Evolutionary conservation across 2,329 filamentous ascomycete species (phyloP).

Genomic region (Colletotrichum plurivorum): DNA sequence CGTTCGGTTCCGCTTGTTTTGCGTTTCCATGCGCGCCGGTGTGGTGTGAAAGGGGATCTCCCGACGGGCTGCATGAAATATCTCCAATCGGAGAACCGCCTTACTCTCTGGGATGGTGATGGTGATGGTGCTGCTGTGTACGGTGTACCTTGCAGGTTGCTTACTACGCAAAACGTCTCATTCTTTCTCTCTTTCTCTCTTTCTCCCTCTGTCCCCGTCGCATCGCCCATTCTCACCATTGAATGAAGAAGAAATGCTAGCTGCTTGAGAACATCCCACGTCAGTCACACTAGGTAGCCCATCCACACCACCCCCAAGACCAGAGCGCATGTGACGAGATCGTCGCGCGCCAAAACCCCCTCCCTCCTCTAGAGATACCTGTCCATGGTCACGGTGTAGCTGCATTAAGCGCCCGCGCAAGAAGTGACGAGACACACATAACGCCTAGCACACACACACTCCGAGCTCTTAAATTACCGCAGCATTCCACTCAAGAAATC

Average conservation of each 20-base stretch:
- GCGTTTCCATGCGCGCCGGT: not conserved
- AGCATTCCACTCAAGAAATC: too few species aligned
- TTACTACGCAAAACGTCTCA: not conserved
- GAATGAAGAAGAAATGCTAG: not conserved
- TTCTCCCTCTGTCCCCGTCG: not conserved
- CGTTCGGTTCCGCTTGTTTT: not conserved
- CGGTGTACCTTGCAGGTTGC: too few species aligned
- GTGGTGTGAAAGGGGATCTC: constrained; percentile 17
- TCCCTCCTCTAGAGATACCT: too few species aligned
- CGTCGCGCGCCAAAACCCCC: too few species aligned
- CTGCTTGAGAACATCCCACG: not conserved
- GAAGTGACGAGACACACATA: too few species aligned
- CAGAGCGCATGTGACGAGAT: not conserved
- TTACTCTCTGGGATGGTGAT: not conserved
- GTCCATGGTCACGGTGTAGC: too few species aligned
- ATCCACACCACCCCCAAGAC: not conserved
- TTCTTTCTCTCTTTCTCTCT: not conserved
- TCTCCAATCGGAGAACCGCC: constrained; percentile 10
- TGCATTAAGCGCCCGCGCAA: too few species aligned
- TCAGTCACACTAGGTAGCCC: not conserved
- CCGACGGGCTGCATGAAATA: constrained; percentile 18
- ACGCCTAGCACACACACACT: too few species aligned
- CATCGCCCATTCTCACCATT: not conserved
- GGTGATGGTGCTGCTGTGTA: too few species aligned
- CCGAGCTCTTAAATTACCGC: too few species aligned